These are phyloP conservation scores for Rhizophora apiculata DNA, from an alignment of 345 rosid species.

Conservation along the genomic window DNA sequence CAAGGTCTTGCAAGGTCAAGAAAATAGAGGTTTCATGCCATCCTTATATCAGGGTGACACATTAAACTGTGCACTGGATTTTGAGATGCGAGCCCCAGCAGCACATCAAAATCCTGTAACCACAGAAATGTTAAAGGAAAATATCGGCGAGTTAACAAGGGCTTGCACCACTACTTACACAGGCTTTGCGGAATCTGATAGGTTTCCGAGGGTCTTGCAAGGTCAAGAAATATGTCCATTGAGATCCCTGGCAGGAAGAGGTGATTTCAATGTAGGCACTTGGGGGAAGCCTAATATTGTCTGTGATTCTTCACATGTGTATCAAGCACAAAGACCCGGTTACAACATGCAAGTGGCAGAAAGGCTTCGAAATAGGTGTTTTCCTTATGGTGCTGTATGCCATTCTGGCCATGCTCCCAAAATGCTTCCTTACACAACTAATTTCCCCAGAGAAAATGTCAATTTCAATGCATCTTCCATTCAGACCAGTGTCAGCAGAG, in stretches of 20 bases:
- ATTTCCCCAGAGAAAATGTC: slow-evolving; percentile 36
- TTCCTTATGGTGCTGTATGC: slow-evolving; percentile 44
- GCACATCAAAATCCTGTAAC: slow-evolving; percentile 48
- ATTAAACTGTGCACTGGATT: slow-evolving; percentile 54
- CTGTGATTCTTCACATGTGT: slow-evolving; percentile 39
- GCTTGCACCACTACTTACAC: slow-evolving; percentile 42
- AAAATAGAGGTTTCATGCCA: slow-evolving; percentile 73
- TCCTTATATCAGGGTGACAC: slow-evolving; percentile 59
- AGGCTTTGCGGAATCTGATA: slow-evolving; percentile 59
- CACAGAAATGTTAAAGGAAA: slow-evolving; percentile 37
- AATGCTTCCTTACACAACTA: slow-evolving; percentile 28
- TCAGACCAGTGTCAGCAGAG: slow-evolving; percentile 26
- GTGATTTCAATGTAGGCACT: slow-evolving; percentile 48
- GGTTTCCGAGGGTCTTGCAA: slow-evolving; percentile 90
- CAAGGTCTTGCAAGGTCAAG: slow-evolving; percentile 99
- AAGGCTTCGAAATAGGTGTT: slow-evolving; percentile 38
- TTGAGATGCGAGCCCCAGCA: slow-evolving; percentile 49
- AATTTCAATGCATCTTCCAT: slow-evolving; percentile 32
- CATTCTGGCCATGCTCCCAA: slow-evolving; percentile 37
- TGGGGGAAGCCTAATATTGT: slow-evolving; percentile 49
- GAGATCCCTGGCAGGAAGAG: slow-evolving; percentile 51
- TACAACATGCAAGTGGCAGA: slow-evolving; percentile 51
- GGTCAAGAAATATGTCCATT: slow-evolving; percentile 92
- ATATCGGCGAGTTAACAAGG: slow-evolving; percentile 35
- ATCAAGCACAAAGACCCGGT: slow-evolving; percentile 48